These are phyloP conservation scores for Endogone sp. DNA, from an alignment of 192 early-diverging fungal species.

Conservation along the genomic window DNA sequence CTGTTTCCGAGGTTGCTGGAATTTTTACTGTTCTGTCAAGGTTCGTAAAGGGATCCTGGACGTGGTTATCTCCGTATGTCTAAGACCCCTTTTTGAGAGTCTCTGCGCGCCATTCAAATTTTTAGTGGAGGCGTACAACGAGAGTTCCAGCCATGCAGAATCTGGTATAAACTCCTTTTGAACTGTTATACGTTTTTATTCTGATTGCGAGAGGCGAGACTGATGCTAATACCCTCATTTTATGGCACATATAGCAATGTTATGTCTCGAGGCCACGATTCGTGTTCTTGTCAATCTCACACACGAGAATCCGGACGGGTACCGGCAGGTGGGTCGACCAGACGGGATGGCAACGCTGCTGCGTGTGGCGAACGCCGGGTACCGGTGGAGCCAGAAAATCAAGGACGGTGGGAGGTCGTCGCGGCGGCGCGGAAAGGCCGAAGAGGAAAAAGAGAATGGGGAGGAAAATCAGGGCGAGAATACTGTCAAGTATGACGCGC, in stretches of 20 bases:
- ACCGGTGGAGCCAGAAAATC: not conserved
- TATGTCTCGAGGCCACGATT: constrained; percentile 12
- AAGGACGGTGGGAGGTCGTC: not conserved
- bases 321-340: constrained; percentile 6
- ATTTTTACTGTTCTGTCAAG: constrained; percentile 19
- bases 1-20: constrained; percentile 14
- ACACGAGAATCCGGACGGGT: constrained; percentile 10
- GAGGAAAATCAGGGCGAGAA: constrained; percentile 1
- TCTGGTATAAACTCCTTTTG: not conserved
- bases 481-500: constrained; percentile 20
- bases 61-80: not conserved
- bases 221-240: no score
- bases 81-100: not conserved
- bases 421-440: not conserved
- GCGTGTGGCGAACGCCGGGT: constrained; percentile 9
- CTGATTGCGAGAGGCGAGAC: no score
- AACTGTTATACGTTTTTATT: not conserved
- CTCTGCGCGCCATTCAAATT: not conserved
- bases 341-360: constrained; percentile 12
- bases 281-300: constrained; percentile 15
- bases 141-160: not conserved
- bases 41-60: not conserved
- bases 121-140: not conserved
- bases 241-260: constrained; percentile 15
- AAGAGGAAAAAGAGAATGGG: not conserved